phyloP scores from a whole-genome alignment of 108 stramenopile genomes.

The Aurantiochytrium sp. region DNA sequence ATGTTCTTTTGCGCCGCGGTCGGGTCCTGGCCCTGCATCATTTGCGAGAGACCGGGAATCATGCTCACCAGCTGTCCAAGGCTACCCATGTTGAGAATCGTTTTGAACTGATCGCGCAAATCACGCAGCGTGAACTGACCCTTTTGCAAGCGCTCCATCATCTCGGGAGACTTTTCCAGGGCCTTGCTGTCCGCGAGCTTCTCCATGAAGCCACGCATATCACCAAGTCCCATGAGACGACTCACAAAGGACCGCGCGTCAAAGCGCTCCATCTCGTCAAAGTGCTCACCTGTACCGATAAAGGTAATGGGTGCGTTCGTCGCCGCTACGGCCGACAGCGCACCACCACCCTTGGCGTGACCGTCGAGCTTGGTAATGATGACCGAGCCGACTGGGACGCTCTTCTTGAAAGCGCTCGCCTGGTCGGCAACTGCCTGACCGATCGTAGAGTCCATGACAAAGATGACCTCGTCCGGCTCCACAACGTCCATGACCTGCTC shows the following conservation, averaged over 20 bases:
- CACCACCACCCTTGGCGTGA: constrained; percentile 98
- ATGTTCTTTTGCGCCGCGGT: constrained; percentile 27
- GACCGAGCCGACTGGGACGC: constrained; percentile 83
- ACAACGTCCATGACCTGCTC: constrained; percentile 83
- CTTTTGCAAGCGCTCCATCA: constrained; percentile 74
- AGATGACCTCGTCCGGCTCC: constrained; percentile 77
- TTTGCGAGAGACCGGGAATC: constrained; percentile 84
- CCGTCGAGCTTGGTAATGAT: constrained; percentile 97
- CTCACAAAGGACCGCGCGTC: constrained; percentile 81
- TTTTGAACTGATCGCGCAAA: constrained; percentile 85
- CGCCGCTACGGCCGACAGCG: constrained; percentile 86
- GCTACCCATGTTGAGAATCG: constrained; percentile 78
- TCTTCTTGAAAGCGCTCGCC: constrained; percentile 79
- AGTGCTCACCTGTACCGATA: constrained; percentile 88
- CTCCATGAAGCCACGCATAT: constrained; percentile 63
- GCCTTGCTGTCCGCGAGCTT: constrained; percentile 67
- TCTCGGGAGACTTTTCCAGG: constrained; percentile 60
- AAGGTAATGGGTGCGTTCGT: constrained; percentile 91
- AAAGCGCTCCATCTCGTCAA: constrained; percentile 93
- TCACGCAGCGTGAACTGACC: constrained; percentile 89
- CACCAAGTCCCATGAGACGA: constrained; percentile 76
- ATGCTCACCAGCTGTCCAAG: constrained; percentile 86
- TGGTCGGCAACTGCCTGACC: constrained; percentile 94
- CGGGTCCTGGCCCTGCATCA: constrained; percentile 35
- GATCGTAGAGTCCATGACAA: constrained; percentile 97